Base-by-base conservation (phyloP, 1,284 basidiomycete species). In the Laetiporus sulphureus region DNA sequence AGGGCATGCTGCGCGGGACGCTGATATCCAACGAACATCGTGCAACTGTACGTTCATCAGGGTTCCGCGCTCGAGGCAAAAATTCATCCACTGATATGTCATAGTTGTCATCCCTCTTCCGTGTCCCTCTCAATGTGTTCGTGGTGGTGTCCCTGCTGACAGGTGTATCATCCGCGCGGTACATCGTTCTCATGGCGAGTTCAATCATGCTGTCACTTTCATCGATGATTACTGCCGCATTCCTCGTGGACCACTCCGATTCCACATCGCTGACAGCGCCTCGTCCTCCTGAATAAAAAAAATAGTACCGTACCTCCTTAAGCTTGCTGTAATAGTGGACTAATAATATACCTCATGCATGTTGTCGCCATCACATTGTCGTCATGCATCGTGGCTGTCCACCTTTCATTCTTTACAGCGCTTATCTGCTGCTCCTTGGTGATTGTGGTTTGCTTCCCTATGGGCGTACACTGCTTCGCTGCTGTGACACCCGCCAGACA, bases 21-120 rank as follows among this genome's bases (percentile, higher is more conserved):
- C 61, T 87, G 41, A 77, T 87, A n/a, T 68, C 78, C 1, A 77
- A 87, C 48, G 82, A 84, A 53, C 75, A 83, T 50, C 72, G 83
- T 13, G 83, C 84, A 1, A 86, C 83, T 36, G 83, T 86, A 45
- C 53, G 75, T 61, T 11, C 39, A 24, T n/a, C n/a, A n/a, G n/a
- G n/a, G n/a, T n/a, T n/a, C n/a, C n/a, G n/a, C n/a, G n/a, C n/a
- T n/a, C n/a, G 13, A 13, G 13, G 7, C 8, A 13, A 27, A 7
- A 27, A 13, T 27, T 27, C 25, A 27, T 8, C 25, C 25, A 13
- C 25, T 27, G 25, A 27, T 27, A 27, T 27, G 25, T 13, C 7
- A 27, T 46, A 85, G 81, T 62, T 84, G 6, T 80, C 80, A 0
- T 75, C 82, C 0, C 64, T 87, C 5, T 85, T 86, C 65, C 75